Base-by-base conservation (phyloP, 257 asterid species). In the Ajuga chamaepitys region DNA sequence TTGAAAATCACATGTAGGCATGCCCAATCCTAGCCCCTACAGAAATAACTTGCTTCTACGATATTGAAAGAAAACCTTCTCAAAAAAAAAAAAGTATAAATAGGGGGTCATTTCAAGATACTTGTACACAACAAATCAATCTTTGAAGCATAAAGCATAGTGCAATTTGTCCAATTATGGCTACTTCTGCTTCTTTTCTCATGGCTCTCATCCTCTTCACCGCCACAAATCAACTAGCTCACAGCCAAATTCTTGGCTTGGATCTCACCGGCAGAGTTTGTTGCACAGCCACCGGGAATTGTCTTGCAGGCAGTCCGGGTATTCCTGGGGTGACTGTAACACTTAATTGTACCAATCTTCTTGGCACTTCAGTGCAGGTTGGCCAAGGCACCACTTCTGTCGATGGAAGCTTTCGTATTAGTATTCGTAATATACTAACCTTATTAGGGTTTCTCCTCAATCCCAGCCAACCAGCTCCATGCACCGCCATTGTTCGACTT, bases 271-370 rank as follows among this genome's bases (percentile, higher is more conserved):
- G 70, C n/a, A 0, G 0, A 2, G 1, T 64, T 12, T 47, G 70
- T 10, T 64, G 70, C 61, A 50, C 70, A 0, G 0, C 38, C 70
- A 20, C 50, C 70, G 61, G 70, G 5, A 64, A 8, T 6, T 64
- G 70, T 17, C 51, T n/a, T n/a, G n/a, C 52, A 3, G 52, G 17
- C 6, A 26, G 40, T 17, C 61, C 52, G 1, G 9, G 17, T 14
- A 0, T 18, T 3, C 2, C 40, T 1, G 61, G 61, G 3, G 47
- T n/a, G 1, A 2, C 7, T 4, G 45, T 62, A 0, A 16, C 6
- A 2, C 7, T 62, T 6, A 44, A 45, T 5, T 62, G 61, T 40
- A 34, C 25, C 24, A 8, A 1, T 0, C 1, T 20, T 8, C 0
- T 0, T 13, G 60, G 50, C 11, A 11, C 1, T 11, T 4, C 25